Conservation (phyloP, 768 basidiomycete species). For the Tricholoma flavovirens region DNA sequence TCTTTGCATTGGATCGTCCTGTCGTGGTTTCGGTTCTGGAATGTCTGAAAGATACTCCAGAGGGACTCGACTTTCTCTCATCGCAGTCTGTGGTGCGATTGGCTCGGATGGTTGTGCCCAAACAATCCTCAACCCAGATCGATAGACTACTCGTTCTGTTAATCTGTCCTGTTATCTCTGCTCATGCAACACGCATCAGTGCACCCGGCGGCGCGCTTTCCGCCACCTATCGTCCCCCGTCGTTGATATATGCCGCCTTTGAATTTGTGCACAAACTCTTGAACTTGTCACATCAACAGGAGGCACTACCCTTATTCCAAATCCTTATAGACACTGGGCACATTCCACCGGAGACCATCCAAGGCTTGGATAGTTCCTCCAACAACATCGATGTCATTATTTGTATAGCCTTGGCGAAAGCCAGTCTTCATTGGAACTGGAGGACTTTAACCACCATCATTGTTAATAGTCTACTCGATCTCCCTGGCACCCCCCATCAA, state of each 20-base stretch:
- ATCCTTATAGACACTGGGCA: constrained; percentile 37
- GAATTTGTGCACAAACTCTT: constrained; percentile 38
- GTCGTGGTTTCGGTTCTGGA: constrained; percentile 15
- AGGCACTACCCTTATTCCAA: constrained; percentile 44
- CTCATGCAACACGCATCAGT: constrained; percentile 17
- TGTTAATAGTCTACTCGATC: constrained; percentile 25
- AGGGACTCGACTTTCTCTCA: constrained; percentile 5
- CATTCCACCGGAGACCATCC: constrained; percentile 44
- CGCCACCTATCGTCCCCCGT: constrained; percentile 34
- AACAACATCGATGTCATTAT: constrained; percentile 44
- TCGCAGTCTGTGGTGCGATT: constrained; percentile 5
- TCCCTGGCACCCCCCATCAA: constrained; percentile 11
- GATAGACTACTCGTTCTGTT: constrained; percentile 20
- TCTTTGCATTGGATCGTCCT: constrained; percentile 6
- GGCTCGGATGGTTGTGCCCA: constrained; percentile 15
- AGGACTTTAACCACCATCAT: constrained; percentile 34
- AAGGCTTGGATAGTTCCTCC: constrained; percentile 28
- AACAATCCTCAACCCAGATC: constrained; percentile 5
- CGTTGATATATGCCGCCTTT: constrained; percentile 35
- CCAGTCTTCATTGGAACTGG: constrained; percentile 55
- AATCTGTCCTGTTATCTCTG: constrained; percentile 26
- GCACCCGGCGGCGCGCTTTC: constrained; percentile 22
- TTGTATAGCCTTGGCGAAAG: constrained; percentile 40
- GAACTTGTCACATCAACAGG: constrained; percentile 22
- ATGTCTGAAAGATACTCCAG: constrained; percentile 8